These are phyloP conservation scores for Yamadazyma spencermartinsiae DNA, from an alignment of 1,139 yeast genomes.

Conservation along the genomic window DNA sequence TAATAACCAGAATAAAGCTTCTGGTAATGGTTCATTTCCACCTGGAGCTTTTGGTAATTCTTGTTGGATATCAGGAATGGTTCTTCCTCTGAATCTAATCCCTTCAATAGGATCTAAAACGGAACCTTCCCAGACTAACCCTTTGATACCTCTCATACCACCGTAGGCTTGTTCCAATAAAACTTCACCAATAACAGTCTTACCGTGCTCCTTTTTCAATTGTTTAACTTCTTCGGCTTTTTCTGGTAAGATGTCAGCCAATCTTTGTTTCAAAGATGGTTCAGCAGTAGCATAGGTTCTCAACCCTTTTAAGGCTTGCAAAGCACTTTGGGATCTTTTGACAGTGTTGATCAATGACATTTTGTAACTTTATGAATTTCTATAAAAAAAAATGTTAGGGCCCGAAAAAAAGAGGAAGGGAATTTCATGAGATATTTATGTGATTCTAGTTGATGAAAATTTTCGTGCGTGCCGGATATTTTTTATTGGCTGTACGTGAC, in stretches of 20 bases:
- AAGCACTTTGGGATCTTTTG: conserved; percentile 13
- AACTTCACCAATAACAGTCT: conserved; percentile 91
- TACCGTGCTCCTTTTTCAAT: conserved; percentile 85
- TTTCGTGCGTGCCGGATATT: too few species aligned
- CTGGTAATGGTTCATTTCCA: conserved; percentile 84
- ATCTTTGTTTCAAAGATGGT: conserved; percentile 81
- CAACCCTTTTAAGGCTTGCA: conserved; percentile 10
- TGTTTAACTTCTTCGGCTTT: conserved; percentile 90
- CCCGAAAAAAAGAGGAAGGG: background rate
- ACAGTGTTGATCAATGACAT: conserved; percentile 16
- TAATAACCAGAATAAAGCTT: conserved; percentile 89
- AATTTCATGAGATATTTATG: conserved; percentile 3
- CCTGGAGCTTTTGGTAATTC: conserved; percentile 93
- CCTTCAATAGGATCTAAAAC: conserved; percentile 98
- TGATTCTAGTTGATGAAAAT: conserved; percentile 2
- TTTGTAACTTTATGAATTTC: background rate
- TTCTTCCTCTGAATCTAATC: conserved; percentile 96
- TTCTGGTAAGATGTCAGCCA: conserved; percentile 88
- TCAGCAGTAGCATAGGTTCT: conserved; percentile 20
- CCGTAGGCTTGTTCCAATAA: conserved; percentile 96
- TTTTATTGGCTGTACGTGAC: background rate
- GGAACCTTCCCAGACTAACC: conserved; percentile 99
- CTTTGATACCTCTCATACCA: conserved; percentile 99
- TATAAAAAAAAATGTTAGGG: background rate
- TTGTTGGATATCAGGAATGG: conserved; percentile 92